Base-by-base conservation (phyloP, 2,329 filamentous ascomycete genomes). In the Botrytis elliptica region DNA sequence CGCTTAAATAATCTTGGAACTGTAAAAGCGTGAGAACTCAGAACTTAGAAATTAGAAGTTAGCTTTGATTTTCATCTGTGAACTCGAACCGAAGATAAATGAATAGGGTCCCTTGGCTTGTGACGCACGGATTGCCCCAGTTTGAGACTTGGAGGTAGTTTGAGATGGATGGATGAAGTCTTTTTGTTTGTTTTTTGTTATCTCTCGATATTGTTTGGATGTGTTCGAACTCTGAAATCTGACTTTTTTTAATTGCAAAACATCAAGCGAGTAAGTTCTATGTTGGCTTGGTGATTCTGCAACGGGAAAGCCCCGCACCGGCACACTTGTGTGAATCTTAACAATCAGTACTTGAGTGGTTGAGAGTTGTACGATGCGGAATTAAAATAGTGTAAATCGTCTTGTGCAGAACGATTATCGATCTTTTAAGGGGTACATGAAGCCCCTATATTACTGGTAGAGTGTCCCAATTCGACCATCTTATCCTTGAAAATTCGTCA, bases 61-160 rank as follows among this genome's bases (percentile, higher is more conserved):
- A 66, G 36, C 64, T 38, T 57, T 42, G 49, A 42, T 68, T 55
- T 42, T 38, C 20, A 33, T 42, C 38, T 16, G 18, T 69, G 49
- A 33, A 36, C 42, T 49, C 44, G 42, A 63, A 18, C 60, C 36
- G 38, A 63, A 33, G 44, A 49, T 20, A 69, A 57, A 57, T 57
- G 25, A 55, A 57, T 38, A 69, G 49, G 66, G 49, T 20, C 36
- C 38, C 49, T 69, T 66, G 64, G 44, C 63, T 66, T 57, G 66
- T 40, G 46, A 62, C 68, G 68, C 68, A 70, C 55, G 55, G 40
- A 40, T 62, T 62, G 40, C 68, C 55, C 68, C 68, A 63, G 66
- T 63, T 60, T 70, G 68, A 70, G 38, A n/a, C 63, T 63, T 40
- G 38, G 38, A 57, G 52, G 52, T 16, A 70, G 52, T 70, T 60